phyloP scores from a whole-genome alignment of 176 grass and related monocot species.

The Juncus inflexus region DNA sequence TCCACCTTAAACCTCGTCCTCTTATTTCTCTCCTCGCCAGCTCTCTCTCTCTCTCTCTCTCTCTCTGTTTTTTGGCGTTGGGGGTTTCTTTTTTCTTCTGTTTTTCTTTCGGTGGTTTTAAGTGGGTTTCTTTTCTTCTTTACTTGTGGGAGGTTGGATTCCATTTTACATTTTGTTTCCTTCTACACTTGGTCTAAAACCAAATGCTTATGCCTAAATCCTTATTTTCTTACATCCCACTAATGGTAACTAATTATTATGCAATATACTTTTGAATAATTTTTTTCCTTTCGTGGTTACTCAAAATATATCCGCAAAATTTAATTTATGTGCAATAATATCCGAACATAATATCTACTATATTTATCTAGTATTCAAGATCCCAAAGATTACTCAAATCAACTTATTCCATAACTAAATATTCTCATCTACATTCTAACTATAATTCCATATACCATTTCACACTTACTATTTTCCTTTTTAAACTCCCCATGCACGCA shows the following conservation, averaged over 20 bases:
- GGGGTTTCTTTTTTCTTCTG: background rate
- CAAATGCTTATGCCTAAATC: background rate
- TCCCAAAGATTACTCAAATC: background rate
- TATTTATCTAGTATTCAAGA: background rate
- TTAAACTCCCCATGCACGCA: too few species aligned
- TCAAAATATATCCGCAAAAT: too few species aligned
- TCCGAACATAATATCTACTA: background rate
- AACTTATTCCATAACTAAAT: too few species aligned
- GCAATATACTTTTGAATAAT: too few species aligned
- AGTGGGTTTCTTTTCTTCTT: constrained; percentile 27
- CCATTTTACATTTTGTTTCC: constrained; percentile 1
- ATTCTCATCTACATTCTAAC: too few species aligned
- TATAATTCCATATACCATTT: too few species aligned
- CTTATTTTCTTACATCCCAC: too few species aligned
- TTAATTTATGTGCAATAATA: too few species aligned
- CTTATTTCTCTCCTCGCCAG: constrained; percentile 25
- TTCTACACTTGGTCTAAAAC: constrained; percentile 4
- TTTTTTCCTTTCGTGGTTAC: too few species aligned
- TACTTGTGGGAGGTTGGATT: constrained; percentile 24
- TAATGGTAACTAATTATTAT: too few species aligned
- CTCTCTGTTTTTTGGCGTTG: background rate
- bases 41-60: constrained; percentile 17
- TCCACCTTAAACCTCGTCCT: constrained; percentile 18
- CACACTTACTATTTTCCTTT: too few species aligned
- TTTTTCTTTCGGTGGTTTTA: constrained; percentile 18